Conservation (phyloP, 2,329 filamentous ascomycete species). For the Calonectria pteridis region DNA sequence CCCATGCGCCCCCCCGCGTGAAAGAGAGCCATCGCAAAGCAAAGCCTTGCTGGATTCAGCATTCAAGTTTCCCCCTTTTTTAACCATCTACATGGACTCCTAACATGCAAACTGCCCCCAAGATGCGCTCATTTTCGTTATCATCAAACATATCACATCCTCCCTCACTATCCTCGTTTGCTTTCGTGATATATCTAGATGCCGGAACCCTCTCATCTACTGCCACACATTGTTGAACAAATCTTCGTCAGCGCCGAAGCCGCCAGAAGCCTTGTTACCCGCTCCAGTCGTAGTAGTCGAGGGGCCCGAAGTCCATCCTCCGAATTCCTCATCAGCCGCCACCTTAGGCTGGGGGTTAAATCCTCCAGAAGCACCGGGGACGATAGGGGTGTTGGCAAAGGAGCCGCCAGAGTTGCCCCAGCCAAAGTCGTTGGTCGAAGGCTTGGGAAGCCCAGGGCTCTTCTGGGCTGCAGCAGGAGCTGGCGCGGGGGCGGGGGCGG, state of each 20-base stretch:
- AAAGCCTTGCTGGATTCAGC: conserved; percentile 8
- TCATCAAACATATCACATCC: conserved; percentile 34
- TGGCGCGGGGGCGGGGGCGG: conserved; percentile 59
- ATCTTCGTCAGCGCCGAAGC: conserved; percentile 81
- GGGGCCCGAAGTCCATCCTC: conserved; percentile 80
- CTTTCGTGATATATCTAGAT: conserved; percentile 24
- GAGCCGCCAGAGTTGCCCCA: conserved; percentile 64
- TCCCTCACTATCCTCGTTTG: background rate
- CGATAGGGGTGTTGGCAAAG: conserved; percentile 71
- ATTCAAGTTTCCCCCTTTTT: conserved; percentile 38
- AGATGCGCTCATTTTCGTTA: conserved; percentile 46
- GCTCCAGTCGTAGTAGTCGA: conserved; percentile 52
- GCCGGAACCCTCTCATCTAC: conserved; percentile 54
- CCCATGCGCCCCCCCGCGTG: background rate
- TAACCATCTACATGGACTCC: conserved; percentile 48
- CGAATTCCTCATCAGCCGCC: conserved; percentile 93
- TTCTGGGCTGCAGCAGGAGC: conserved; percentile 65
- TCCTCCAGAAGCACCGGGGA: conserved; percentile 73
- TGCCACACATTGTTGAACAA: conserved; percentile 97
- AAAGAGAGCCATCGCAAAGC: background rate
- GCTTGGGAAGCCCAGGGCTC: conserved; percentile 64
- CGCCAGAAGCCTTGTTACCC: conserved; percentile 67
- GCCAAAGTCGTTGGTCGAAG: conserved; percentile 71
- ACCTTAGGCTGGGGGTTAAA: conserved; percentile 77
- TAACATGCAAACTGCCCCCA: conserved; percentile 51